phyloP scores from a whole-genome alignment of 176 grass and related monocot genomes.

The Avena insularis region DNA sequence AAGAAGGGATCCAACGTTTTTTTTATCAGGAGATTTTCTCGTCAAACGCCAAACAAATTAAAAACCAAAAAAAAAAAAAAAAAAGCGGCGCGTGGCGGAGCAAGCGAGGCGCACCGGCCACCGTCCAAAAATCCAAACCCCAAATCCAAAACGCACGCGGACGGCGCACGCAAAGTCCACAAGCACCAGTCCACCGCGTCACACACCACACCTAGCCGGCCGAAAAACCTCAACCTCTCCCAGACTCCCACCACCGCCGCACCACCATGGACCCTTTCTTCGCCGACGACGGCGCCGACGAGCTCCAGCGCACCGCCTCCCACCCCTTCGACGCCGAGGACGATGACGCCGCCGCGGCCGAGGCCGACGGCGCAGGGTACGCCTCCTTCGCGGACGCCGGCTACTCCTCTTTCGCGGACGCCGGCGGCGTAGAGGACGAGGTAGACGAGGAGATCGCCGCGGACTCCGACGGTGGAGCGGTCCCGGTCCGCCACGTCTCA shows the following conservation, averaged over 20 bases:
- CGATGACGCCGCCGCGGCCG: neutral
- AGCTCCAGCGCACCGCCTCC: conserved; percentile 53
- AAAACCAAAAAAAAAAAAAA: neutral
- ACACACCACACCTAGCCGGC: conserved; percentile 26
- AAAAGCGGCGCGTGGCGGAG: neutral
- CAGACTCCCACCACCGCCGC: conserved; percentile 11
- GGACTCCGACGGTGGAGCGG: conserved; percentile 42
- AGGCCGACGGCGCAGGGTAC: conserved; percentile 36
- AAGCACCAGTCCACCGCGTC: conserved; percentile 19
- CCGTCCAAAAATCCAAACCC: too few relatives aligned
- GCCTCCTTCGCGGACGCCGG: conserved; percentile 49
- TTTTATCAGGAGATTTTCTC: neutral
- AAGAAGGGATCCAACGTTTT: too few relatives aligned
- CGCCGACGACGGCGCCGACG: conserved; percentile 51
- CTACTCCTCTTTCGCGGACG: conserved; percentile 49
- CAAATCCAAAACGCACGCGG: too few relatives aligned
- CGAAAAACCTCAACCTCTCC: conserved; percentile 36
- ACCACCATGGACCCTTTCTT: conserved; percentile 55
- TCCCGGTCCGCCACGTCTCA: conserved; percentile 53
- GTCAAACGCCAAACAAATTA: neutral
- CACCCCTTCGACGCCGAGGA: conserved; percentile 52
- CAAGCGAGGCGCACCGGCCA: neutral
- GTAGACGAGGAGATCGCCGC: conserved; percentile 59
- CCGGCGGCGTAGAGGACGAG: conserved; percentile 32
- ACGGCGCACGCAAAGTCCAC: conserved; percentile 5